These are phyloP conservation scores for Tetrapisispora iriomotensis DNA, from an alignment of 805 yeast genomes.

Conservation along the genomic window DNA sequence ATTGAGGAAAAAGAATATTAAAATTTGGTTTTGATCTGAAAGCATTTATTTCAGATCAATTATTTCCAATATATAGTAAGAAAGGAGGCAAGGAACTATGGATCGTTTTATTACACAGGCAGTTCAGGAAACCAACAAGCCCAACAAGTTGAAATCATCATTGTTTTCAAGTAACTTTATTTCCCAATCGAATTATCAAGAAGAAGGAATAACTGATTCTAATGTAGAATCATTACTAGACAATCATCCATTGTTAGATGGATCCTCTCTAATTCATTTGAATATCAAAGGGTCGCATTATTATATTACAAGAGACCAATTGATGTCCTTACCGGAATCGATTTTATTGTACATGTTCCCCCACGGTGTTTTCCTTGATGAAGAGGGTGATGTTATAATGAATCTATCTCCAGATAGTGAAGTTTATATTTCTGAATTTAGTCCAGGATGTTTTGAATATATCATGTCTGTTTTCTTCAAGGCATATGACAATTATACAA, in stretches of 20 bases:
- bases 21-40: neutral
- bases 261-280: conserved; percentile 43
- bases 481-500: conserved; percentile 51
- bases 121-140: neutral
- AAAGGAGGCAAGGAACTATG: neutral
- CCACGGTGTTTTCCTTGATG: conserved; percentile 73
- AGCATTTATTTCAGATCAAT: neutral
- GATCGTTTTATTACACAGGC: conserved; percentile 4
- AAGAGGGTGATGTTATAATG: conserved; percentile 60
- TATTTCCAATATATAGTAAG: neutral
- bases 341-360: conserved; percentile 80
- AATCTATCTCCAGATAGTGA: conserved; percentile 67
- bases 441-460: conserved; percentile 75
- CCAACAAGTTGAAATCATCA: neutral
- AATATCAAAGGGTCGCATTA: conserved; percentile 64
- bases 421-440: conserved; percentile 66
- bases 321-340: conserved; percentile 83
- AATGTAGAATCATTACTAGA: neutral
- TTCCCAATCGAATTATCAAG: no score
- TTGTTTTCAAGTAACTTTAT: neutral
- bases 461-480: conserved; percentile 57
- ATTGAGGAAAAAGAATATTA: no score
- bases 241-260: neutral
- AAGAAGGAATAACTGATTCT: neutral
- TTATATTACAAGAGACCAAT: conserved; percentile 71